phyloP scores from a whole-genome alignment of 2,329 filamentous ascomycete genomes.

The Coniella lustricola region DNA sequence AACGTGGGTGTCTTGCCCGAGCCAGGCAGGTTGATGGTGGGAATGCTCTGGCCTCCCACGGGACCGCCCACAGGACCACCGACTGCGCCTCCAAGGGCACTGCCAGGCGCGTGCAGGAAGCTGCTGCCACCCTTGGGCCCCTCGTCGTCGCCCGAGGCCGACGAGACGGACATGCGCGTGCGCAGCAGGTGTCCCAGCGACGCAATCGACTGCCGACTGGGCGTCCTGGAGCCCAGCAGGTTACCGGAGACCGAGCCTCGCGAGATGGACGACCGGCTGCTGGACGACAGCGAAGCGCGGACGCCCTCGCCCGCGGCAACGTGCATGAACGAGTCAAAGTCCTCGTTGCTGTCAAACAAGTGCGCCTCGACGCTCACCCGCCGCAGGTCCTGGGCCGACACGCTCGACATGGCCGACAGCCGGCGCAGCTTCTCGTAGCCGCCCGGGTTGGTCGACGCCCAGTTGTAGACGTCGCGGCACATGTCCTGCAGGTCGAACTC shows the following conservation, averaged over 20 bases:
- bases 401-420: constrained; percentile 5
- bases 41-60: not conserved
- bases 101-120: too few species aligned
- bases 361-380: constrained; percentile 6
- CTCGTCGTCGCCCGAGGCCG: not conserved
- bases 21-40: not conserved
- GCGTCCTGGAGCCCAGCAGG: not conserved
- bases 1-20: not conserved
- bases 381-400: constrained; percentile 6
- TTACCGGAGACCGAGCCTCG: too few species aligned
- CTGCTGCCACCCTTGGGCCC: too few species aligned
- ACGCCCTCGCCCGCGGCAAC: too few species aligned
- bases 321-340: constrained; percentile 12
- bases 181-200: not conserved
- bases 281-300: too few species aligned
- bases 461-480: constrained; percentile 15
- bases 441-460: constrained; percentile 9
- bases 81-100: too few species aligned
- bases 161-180: constrained; percentile 6
- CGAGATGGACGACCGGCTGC: not conserved
- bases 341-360: constrained; percentile 11
- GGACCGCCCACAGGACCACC: not conserved
- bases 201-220: not conserved
- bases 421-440: constrained; percentile 13
- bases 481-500: constrained; percentile 14